Evolutionary conservation across 2,329 filamentous ascomycete species (phyloP).

Genomic region (Lecanosticta acicola): DNA sequence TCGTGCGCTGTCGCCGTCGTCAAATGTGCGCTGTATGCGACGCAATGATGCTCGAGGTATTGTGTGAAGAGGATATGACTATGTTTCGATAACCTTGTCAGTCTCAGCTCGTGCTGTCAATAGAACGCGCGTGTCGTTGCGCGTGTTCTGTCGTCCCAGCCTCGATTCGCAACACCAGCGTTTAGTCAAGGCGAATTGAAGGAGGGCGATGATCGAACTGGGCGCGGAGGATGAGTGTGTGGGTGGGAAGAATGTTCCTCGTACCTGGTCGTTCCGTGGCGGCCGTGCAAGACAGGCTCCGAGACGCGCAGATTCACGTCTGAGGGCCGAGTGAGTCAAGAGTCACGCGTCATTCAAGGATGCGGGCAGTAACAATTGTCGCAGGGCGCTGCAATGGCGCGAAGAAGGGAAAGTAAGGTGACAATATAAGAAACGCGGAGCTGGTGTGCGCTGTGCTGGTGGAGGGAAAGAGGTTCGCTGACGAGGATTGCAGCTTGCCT

Average conservation of each 20-base stretch:
- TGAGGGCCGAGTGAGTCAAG: background rate
- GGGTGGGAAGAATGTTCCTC: background rate
- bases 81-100: background rate
- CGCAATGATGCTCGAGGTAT: background rate
- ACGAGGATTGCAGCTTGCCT: background rate
- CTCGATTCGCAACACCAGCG: background rate
- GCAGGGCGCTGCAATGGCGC: background rate
- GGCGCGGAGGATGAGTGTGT: background rate
- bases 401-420: background rate
- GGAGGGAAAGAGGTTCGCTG: background rate
- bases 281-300: background rate
- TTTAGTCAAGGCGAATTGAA: background rate
- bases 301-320: background rate
- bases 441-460: too few relatives aligned
- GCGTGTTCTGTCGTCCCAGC: background rate
- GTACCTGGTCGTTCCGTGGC: background rate
- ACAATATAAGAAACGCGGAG: background rate
- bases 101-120: background rate
- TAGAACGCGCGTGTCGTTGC: background rate
- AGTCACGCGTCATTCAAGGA: background rate
- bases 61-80: background rate
- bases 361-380: background rate
- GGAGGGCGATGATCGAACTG: background rate
- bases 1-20: slow-evolving; percentile 28
- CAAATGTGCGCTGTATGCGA: background rate